Base-by-base conservation (phyloP, 2,329 filamentous ascomycete species). In the Chrysoporthe austroafricana region DNA sequence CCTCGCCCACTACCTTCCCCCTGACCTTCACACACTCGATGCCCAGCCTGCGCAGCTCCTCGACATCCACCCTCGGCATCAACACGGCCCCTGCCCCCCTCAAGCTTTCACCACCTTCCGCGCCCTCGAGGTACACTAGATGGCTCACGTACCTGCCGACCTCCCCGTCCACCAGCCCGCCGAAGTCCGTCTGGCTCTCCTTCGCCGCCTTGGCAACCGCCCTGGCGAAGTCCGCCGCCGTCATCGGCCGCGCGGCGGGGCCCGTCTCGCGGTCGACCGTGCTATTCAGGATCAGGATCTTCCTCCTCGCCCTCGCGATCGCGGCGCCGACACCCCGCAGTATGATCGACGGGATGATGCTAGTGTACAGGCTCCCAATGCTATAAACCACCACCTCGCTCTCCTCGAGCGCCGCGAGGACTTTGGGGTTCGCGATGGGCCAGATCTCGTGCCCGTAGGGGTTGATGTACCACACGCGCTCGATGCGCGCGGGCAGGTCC, bases 391-490 rank as follows among this genome's bases (percentile, higher is more conserved):
- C 84, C 1, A 88, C 90, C 66, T 88, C 85, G 0, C 91, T 86
- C 1, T 81, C 80, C 18, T 82, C 80, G 1, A 98, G 77, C 0
- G 93, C 88, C 8, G 88, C 85, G 0, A 97, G 73, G 0, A 95
- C 93, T 62, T 93, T 89, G 0, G 93, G 90, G 74, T 97, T 98
- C 2, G 93, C 91, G 0, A 90, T 86, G 0, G 94, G 92, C 21
- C 90, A 88, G 72, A 98, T 97, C 78, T 97, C 94, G 76, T 97
- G 93, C n/a, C 95, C 95, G 77, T 97, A 98, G 0, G 95, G 95
- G 75, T 97, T 98, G 81, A 98, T 98, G 81, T 98, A 98, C 93
- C 94, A 98, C 43, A 98, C 85, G 2, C 94, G 83, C 65, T 90
- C 84, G 72, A 98, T 97, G 39, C 92, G 86, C 0, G 91, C 85